Percentiles rank a stretch among this genome's conserved stretches.
phyloP scores from a whole-genome alignment of 768 basidiomycete species.

The Agrocybe praecox region DNA sequence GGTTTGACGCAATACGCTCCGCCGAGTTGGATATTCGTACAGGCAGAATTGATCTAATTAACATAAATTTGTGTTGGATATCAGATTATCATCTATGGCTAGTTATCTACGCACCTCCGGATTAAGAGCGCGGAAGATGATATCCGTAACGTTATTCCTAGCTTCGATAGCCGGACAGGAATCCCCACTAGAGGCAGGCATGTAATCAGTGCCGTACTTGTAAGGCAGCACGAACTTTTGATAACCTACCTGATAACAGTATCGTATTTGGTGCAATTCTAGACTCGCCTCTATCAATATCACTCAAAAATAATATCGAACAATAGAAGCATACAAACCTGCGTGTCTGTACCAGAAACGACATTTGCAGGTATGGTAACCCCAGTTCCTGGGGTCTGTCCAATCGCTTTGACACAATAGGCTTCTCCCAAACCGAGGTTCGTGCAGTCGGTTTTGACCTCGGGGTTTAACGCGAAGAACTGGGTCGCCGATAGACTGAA shows the following conservation, averaged over 20 bases:
- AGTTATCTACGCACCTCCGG: slow-evolving; percentile 1
- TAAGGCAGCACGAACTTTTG: too few relatives aligned
- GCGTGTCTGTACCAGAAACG: background rate
- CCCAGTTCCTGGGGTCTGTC: background rate
- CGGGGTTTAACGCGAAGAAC: slow-evolving; percentile 19
- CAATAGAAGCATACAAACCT: too few relatives aligned
- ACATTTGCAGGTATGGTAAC: background rate
- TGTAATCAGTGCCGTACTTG: too few relatives aligned
- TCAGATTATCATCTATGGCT: too few relatives aligned
- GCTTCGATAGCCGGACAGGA: slow-evolving; percentile 2
- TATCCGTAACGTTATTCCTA: background rate
- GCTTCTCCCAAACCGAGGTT: slow-evolving; percentile 20
- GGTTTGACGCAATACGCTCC: slow-evolving; percentile 3
- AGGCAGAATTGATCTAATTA: slow-evolving; percentile 3
- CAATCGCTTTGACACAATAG: slow-evolving; percentile 19
- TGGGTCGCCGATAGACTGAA: background rate
- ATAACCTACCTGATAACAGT: background rate
- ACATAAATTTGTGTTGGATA: background rate
- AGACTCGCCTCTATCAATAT: background rate
- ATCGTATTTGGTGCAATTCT: background rate
- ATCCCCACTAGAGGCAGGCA: background rate
- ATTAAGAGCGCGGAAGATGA: background rate
- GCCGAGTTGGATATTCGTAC: slow-evolving; percentile 6
- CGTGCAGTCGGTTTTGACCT: slow-evolving; percentile 18
- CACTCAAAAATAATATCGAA: background rate